Percentiles rank a stretch among this genome's conserved stretches.
phyloP scores from a whole-genome alignment of 306 rosid genomes.

The Quercus glauca region DNA sequence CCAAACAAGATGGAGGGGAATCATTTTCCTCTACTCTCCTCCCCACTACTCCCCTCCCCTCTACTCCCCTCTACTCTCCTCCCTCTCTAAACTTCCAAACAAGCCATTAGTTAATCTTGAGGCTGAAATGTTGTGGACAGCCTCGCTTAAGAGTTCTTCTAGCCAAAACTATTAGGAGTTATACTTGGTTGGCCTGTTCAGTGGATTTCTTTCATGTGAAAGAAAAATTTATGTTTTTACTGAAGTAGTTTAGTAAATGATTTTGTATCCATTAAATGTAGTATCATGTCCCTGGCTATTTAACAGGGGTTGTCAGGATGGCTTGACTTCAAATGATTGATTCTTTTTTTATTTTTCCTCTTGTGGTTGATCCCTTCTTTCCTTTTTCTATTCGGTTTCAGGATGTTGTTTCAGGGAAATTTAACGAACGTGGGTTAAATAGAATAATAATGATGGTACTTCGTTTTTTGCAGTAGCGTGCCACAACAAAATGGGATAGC shows the following conservation, averaged over 20 bases:
- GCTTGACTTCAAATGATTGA: background rate
- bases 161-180: background rate
- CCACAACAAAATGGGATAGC: no score
- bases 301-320: background rate
- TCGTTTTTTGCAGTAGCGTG: no score
- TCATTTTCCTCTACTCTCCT: no score
- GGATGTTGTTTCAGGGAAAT: background rate
- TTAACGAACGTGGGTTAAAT: background rate
- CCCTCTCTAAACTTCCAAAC: no score
- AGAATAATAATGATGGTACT: background rate
- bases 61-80: no score
- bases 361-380: background rate
- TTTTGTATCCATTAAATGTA: background rate
- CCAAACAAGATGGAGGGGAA: no score
- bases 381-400: background rate
- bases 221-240: background rate
- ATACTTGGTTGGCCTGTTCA: no score
- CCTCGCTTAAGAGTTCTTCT: background rate
- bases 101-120: background rate
- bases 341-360: background rate
- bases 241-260: background rate
- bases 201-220: background rate
- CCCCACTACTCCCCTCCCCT: no score
- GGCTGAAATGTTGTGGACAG: background rate
- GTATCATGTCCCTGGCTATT: background rate